Conservation (phyloP, 352 stramenopile genomes). For the Stramenopiles sp. region DNA sequence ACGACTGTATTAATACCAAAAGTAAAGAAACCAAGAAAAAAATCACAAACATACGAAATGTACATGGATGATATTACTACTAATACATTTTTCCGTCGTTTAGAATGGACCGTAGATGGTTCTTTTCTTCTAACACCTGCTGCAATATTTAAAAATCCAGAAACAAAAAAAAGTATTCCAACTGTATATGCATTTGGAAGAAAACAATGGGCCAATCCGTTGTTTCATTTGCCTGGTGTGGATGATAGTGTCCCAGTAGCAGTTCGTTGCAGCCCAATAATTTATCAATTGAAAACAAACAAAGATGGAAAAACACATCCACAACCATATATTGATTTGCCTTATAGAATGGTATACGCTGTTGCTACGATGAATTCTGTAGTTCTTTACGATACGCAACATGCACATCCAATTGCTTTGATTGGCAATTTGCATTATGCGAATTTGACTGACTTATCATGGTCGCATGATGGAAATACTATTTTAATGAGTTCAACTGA, state of each 20-base stretch:
- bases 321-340: conserved; percentile 46
- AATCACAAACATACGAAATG: no score
- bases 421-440: conserved; percentile 77
- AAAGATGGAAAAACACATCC: not conserved
- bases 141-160: conserved; percentile 27
- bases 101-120: conserved; percentile 72
- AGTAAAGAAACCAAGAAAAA: no score
- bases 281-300: conserved; percentile 51
- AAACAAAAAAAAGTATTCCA: conserved; percentile 28
- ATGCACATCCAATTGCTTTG: conserved; percentile 54
- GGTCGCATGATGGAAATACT: conserved; percentile 63
- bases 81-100: conserved; percentile 73
- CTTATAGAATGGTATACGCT: conserved; percentile 64
- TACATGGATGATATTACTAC: conserved; percentile 80
- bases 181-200: conserved; percentile 80
- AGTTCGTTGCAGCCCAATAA: conserved; percentile 69
- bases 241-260: conserved; percentile 75
- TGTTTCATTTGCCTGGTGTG: conserved; percentile 65
- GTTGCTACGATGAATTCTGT: conserved; percentile 76
- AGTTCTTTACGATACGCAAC: conserved; percentile 79
- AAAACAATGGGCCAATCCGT: conserved; percentile 65
- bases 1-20: no score
- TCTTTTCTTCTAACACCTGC: conserved; percentile 68
- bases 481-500: conserved; percentile 80
- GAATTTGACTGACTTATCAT: conserved; percentile 73